Percentiles rank a stretch among this genome's conserved stretches.
phyloP scores from a whole-genome alignment of 1,139 yeast species.

The Pichia norvegensis region DNA sequence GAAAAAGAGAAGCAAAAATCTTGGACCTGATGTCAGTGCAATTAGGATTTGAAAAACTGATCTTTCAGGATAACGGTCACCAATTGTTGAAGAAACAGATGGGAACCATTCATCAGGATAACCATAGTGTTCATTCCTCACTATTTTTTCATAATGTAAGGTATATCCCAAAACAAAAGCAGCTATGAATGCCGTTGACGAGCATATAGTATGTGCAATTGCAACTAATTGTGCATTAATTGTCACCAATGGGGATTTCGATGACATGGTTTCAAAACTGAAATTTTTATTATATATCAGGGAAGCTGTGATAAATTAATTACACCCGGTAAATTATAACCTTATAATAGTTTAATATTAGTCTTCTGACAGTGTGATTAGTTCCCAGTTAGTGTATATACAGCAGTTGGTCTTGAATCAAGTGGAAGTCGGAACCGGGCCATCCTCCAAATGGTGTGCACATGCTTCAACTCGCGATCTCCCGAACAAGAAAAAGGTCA shows the following conservation, averaged over 20 bases:
- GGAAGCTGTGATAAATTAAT: too few relatives aligned
- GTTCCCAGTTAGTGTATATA: too few relatives aligned
- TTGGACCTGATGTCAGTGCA: conserved; percentile 77
- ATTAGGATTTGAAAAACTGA: conserved; percentile 81
- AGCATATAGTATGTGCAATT: conserved; percentile 62
- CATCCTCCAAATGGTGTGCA: too few relatives aligned
- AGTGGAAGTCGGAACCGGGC: too few relatives aligned
- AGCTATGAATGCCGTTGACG: conserved; percentile 61
- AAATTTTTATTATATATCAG: not conserved
- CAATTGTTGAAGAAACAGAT: conserved; percentile 92
- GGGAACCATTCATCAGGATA: conserved; percentile 99
- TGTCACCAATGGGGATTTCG: conserved; percentile 8
- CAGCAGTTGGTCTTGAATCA: too few relatives aligned
- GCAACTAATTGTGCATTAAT: conserved; percentile 62
- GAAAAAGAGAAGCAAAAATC: conserved; percentile 65
- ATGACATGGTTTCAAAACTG: not conserved
- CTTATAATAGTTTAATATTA: too few relatives aligned
- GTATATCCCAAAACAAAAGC: conserved; percentile 68
- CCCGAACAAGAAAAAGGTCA: not conserved
- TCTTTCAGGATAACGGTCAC: conserved; percentile 93
- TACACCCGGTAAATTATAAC: too few relatives aligned
- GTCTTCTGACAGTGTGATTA: too few relatives aligned
- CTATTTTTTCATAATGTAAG: conserved; percentile 80
- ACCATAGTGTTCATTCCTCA: conserved; percentile 74
- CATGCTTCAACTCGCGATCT: too few relatives aligned